phyloP scores from a whole-genome alignment of 495 filamentous ascomycete species.

The Evernia prunastri region DNA sequence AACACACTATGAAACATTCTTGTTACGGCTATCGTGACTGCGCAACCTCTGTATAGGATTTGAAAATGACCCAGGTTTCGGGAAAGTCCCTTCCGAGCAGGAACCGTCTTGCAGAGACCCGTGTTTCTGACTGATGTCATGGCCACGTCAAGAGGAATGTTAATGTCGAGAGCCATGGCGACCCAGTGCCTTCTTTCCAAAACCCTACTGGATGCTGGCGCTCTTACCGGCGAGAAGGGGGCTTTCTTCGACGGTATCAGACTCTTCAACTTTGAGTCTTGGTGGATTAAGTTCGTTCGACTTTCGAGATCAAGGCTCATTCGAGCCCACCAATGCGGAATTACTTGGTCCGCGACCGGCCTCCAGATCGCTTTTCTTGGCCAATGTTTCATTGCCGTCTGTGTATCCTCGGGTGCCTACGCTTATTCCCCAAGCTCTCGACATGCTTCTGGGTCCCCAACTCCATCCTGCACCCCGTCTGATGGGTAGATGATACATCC shows the following conservation, averaged over 20 bases:
- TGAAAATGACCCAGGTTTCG: no score
- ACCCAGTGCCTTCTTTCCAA: background rate
- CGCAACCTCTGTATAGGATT: no score
- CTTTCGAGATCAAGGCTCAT: background rate
- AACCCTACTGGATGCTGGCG: background rate
- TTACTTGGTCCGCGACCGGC: background rate
- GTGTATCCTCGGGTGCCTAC: conserved; percentile 36
- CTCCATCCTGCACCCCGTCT: conserved; percentile 50
- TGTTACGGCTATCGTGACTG: background rate
- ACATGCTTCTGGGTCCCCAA: conserved; percentile 41
- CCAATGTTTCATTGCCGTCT: background rate
- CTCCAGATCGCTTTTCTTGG: background rate
- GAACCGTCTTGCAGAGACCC: background rate
- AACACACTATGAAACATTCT: background rate
- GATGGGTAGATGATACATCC: conserved; percentile 65
- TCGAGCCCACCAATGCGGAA: background rate
- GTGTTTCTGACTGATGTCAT: no score
- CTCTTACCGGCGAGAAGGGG: background rate
- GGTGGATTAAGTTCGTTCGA: background rate
- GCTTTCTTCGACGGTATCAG: background rate
- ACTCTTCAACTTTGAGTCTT: background rate
- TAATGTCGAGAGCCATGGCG: background rate
- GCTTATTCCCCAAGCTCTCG: conserved; percentile 52
- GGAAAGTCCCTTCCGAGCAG: no score
- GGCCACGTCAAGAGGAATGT: no score